Conservation (phyloP, 441 rosid genomes). For the Viola pubescens region DNA sequence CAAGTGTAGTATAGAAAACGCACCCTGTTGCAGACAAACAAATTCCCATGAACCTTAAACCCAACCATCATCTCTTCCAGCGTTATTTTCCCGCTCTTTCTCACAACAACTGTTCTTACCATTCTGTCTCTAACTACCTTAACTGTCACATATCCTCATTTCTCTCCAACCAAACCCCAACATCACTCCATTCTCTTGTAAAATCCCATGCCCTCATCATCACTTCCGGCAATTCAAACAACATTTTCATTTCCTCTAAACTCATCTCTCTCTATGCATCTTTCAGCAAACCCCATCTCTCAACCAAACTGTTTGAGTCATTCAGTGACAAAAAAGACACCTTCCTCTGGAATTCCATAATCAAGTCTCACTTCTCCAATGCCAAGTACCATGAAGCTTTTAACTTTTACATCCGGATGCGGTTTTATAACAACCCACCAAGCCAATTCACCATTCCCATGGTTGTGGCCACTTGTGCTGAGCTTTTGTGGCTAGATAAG, state of each 20-base stretch:
- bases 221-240: slow-evolving; percentile 39
- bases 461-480: slow-evolving; percentile 53
- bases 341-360: slow-evolving; percentile 57
- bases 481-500: slow-evolving; percentile 27
- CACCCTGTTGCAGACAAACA: too few relatives aligned
- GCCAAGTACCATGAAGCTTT: slow-evolving; percentile 32
- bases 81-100: slow-evolving; percentile 1
- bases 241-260: slow-evolving; percentile 49
- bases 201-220: slow-evolving; percentile 39
- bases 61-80: neutral
- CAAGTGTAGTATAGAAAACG: too few relatives aligned
- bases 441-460: slow-evolving; percentile 52
- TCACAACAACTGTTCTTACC: slow-evolving; percentile 10
- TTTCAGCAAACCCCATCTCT: slow-evolving; percentile 22
- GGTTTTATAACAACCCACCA: slow-evolving; percentile 22
- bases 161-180: slow-evolving; percentile 22
- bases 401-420: slow-evolving; percentile 35
- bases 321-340: slow-evolving; percentile 28
- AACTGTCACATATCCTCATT: slow-evolving; percentile 26
- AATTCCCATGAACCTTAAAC: neutral
- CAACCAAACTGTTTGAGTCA: slow-evolving; percentile 32
- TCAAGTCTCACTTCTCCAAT: slow-evolving; percentile 53
- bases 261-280: slow-evolving; percentile 47
- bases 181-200: slow-evolving; percentile 26
- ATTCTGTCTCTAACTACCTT: slow-evolving; percentile 24